These are phyloP conservation scores for Aspergillus taichungensis DNA, from an alignment of 495 filamentous ascomycete genomes.

Conservation along the genomic window DNA sequence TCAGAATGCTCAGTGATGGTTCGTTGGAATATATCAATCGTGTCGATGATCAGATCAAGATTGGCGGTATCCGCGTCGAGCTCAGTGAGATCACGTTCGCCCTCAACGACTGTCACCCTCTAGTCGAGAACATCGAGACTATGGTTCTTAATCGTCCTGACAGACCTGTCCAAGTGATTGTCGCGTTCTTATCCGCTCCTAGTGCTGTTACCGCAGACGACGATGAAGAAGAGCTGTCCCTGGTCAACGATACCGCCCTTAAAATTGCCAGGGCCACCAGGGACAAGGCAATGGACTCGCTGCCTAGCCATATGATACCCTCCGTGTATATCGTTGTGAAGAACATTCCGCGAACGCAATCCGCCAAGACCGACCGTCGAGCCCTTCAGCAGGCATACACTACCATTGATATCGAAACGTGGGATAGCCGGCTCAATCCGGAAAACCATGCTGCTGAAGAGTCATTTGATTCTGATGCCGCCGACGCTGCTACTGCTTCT, in stretches of 20 bases:
- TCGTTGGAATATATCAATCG: slow-evolving; percentile 35
- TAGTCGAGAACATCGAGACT: slow-evolving; percentile 23
- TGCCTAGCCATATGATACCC: slow-evolving; percentile 29
- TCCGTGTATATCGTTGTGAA: slow-evolving; percentile 22
- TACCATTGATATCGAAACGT: slow-evolving; percentile 18
- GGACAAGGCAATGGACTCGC: slow-evolving; percentile 10
- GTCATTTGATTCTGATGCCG: background rate
- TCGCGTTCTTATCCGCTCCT: slow-evolving; percentile 24
- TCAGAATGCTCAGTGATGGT: slow-evolving; percentile 32
- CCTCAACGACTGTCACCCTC: slow-evolving; percentile 21
- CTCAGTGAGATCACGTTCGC: slow-evolving; percentile 29
- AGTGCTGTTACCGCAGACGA: slow-evolving; percentile 1
- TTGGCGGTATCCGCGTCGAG: slow-evolving; percentile 30
- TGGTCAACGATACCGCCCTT: slow-evolving; percentile 7
- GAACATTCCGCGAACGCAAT: slow-evolving; percentile 23
- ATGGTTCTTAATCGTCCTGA: slow-evolving; percentile 19
- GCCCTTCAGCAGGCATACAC: slow-evolving; percentile 21
- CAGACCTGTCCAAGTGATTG: slow-evolving; percentile 23
- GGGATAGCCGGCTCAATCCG: slow-evolving; percentile 19
- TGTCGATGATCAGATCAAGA: slow-evolving; percentile 29
- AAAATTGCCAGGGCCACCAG: slow-evolving; percentile 17
- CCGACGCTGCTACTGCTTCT: slow-evolving; percentile 1
- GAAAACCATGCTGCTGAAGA: slow-evolving; percentile 1
- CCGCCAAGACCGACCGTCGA: slow-evolving; percentile 25
- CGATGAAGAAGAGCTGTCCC: slow-evolving; percentile 2